Conservation (phyloP, 2,329 filamentous ascomycete species). For the Pyrenophora tritici-repentis region DNA sequence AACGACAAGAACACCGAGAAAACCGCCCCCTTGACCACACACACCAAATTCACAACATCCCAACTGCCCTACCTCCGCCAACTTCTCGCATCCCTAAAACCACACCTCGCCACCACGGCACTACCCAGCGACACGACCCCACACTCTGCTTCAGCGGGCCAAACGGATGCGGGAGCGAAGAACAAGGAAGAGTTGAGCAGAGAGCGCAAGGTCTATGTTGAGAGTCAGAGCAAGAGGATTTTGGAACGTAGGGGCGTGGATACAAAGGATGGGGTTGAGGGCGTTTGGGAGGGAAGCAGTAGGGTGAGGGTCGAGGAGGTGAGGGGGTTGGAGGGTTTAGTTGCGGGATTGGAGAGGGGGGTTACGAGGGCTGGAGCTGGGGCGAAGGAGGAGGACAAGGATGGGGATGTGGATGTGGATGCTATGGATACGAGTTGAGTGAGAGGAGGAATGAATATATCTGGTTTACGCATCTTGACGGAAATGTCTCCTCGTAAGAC, state of each 20-base stretch:
- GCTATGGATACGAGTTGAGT: constrained; percentile 32
- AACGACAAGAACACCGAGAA: constrained; percentile 12
- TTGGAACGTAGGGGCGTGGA: constrained; percentile 75
- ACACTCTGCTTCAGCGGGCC: not conserved
- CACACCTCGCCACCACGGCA: constrained; percentile 60
- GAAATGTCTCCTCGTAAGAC: no score
- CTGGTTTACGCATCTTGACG: no score
- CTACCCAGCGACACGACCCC: constrained; percentile 21
- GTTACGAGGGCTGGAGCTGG: not conserved
- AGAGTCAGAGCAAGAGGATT: constrained; percentile 76
- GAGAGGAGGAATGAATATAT: not conserved
- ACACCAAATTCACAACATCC: constrained; percentile 76
- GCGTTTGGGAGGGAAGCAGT: constrained; percentile 28
- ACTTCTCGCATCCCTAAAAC: constrained; percentile 69
- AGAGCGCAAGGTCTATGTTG: constrained; percentile 81
- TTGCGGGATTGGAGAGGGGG: constrained; percentile 18
- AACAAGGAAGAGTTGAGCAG: constrained; percentile 59
- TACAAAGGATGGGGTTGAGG: constrained; percentile 44
- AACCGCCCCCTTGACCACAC: constrained; percentile 65
- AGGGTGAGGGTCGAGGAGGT: constrained; percentile 37
- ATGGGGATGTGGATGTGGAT: constrained; percentile 22
- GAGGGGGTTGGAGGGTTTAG: constrained; percentile 37
- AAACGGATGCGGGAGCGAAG: constrained; percentile 19
- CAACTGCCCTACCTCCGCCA: constrained; percentile 80
- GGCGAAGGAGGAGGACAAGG: not conserved